Base-by-base conservation (phyloP, 2,329 filamentous ascomycete genomes). In the Ophiostoma montium region DNA sequence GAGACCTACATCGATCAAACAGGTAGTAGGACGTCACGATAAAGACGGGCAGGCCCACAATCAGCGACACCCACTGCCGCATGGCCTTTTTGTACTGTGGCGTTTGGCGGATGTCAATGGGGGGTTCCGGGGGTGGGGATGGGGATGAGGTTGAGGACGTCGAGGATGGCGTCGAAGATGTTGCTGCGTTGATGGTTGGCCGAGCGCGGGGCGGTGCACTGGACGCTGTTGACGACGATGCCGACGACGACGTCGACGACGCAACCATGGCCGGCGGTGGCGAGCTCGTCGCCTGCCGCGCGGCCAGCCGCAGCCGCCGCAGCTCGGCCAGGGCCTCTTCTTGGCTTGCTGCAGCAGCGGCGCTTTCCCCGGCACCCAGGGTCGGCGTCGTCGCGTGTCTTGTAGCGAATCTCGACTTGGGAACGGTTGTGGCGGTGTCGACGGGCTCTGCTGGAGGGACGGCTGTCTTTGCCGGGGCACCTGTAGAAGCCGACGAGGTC, bases 11-110 rank as follows among this genome's bases (percentile, higher is more conserved):
- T 60, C 70, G 62, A 42, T 75, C 67, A 59, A 71, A 77, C 3
- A 78, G 58, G 47, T 67, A 68, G 53, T 74, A 78, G 19, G 74
- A 75, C 23, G 71, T 74, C 46, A 78, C 73, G 13, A 77, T 52
- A 5, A 76, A 56, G 31, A 78, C 68, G 2, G 75, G 75, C 60
- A 76, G 56, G 21, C 70, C 72, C 49, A 77, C 67, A 55, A 78
- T 71, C 8, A 67, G 53, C 19, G 63, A 61, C 3, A 66, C 61
- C 64, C 70, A 76, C 56, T 66, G 69, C 51, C 70, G 59, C 49
- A 67, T 65, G 30, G 69, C 66, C 35, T 57, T 55, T 48, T 69
- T 67, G 57, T 71, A 74, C 39, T 67, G 65, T 35, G 63, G 59
- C 50, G 65, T 67, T 19, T 60, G 60, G 45, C 65, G 61, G 42